Conservation (phyloP, 768 basidiomycete species). For the Agrocybe pediades region DNA sequence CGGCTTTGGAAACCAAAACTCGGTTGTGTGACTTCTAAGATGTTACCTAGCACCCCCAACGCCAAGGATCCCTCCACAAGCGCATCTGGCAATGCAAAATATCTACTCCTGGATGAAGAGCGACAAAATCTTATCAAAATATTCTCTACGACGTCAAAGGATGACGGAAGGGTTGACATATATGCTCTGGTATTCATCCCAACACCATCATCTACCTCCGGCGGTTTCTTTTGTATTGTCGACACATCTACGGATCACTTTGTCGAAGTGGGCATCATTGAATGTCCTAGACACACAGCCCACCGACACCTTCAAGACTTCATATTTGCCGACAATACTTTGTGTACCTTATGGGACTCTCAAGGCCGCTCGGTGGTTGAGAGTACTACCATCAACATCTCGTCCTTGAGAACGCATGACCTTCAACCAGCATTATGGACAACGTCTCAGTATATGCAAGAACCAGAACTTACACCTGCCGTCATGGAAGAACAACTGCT, state of each 20-base stretch:
- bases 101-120: slow-evolving; percentile 57
- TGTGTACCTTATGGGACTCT: slow-evolving; percentile 80
- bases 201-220: slow-evolving; percentile 63
- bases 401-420: slow-evolving; percentile 31
- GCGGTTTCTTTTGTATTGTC: slow-evolving; percentile 80
- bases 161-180: slow-evolving; percentile 43
- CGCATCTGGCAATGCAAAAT: slow-evolving; percentile 21
- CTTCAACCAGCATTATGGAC: slow-evolving; percentile 47
- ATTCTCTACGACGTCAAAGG: slow-evolving; percentile 47
- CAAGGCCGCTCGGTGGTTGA: slow-evolving; percentile 77
- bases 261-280: slow-evolving; percentile 56
- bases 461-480: slow-evolving; percentile 79
- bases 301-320: slow-evolving; percentile 83
- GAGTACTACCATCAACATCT: slow-evolving; percentile 47
- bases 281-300: slow-evolving; percentile 59
- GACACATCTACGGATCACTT: slow-evolving; percentile 59
- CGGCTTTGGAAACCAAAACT: slow-evolving; percentile 82
- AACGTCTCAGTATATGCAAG: slow-evolving; percentile 60
- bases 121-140: slow-evolving; percentile 67
- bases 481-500: slow-evolving; percentile 85
- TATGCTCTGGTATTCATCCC: slow-evolving; percentile 76
- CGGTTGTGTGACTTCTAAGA: slow-evolving; percentile 69
- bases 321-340: slow-evolving; percentile 48
- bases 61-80: slow-evolving; percentile 15
- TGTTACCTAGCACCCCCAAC: slow-evolving; percentile 32